Percentiles rank a stretch among this genome's conserved stretches.
These are phyloP conservation scores for Vitis labrusca DNA, from an alignment of 164 flowering plant genomes.

Conservation along the genomic window DNA sequence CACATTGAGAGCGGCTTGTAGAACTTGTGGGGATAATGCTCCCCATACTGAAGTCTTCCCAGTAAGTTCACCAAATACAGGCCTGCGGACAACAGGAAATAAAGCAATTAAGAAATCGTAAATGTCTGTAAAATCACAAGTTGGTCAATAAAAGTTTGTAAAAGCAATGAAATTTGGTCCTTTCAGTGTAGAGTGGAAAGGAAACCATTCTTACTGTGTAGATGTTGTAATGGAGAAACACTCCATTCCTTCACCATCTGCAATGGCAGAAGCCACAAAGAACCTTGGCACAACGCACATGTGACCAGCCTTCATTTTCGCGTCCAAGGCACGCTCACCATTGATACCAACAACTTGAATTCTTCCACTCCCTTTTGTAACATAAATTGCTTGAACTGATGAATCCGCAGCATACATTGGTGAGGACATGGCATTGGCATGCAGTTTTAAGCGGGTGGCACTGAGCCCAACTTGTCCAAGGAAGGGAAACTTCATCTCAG, in stretches of 20 bases:
- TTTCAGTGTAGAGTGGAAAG: too few relatives aligned
- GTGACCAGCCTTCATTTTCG: conserved; percentile 15
- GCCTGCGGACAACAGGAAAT: conserved; percentile 10
- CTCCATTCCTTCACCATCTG: conserved; percentile 36
- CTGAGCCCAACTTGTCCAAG: conserved; percentile 29
- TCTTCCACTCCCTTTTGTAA: conserved; percentile 26
- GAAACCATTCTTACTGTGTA: conserved; percentile 18
- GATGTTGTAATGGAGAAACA: conserved; percentile 25
- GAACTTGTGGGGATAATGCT: conserved; percentile 22
- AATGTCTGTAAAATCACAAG: too few relatives aligned
- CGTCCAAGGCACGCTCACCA: conserved; percentile 23
- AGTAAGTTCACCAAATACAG: conserved; percentile 19
- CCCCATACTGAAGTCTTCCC: conserved; percentile 29
- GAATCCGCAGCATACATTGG: conserved; percentile 21
- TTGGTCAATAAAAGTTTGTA: too few relatives aligned
- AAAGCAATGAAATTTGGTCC: too few relatives aligned
- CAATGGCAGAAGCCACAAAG: conserved; percentile 25
- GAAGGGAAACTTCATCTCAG: conserved; percentile 13
- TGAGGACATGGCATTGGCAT: conserved; percentile 14
- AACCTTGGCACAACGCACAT: conserved; percentile 39
- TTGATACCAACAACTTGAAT: conserved; percentile 33
- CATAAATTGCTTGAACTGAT: conserved; percentile 21
- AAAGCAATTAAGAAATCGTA: too few relatives aligned
- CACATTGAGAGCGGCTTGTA: conserved; percentile 23
- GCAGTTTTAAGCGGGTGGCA: conserved; percentile 17